Percentiles rank a stretch among this genome's conserved stretches.
Evolutionary conservation across 148 eudicot genomes (phyloP).

Genomic region (Diospyros lotus): DNA sequence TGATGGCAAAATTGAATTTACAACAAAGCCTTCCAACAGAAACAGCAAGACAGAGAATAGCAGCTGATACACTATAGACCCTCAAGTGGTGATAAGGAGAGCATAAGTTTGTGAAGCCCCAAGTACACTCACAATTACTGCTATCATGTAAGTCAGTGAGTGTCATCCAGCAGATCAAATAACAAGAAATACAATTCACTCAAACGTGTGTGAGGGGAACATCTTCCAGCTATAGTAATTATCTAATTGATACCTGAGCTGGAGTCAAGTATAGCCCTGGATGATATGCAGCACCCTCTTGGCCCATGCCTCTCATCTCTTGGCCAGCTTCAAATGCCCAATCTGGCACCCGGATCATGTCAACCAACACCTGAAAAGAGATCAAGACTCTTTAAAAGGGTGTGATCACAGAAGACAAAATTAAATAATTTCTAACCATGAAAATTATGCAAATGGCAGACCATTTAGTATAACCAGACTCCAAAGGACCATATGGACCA

Average conservation of each 20-base stretch:
- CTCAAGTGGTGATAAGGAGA: background rate
- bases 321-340: constrained; percentile 99
- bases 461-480: constrained; percentile 3
- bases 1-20: background rate
- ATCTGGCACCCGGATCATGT: constrained; percentile 93
- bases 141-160: background rate
- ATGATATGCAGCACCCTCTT: constrained; percentile 80
- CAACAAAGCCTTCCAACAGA: background rate
- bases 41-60: background rate
- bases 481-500: no score
- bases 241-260: constrained; percentile 59
- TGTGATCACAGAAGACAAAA: background rate
- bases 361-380: constrained; percentile 65
- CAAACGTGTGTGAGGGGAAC: background rate
- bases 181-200: background rate
- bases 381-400: background rate
- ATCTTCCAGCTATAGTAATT: background rate
- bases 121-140: background rate
- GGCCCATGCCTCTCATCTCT: constrained; percentile 93
- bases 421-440: background rate
- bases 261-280: constrained; percentile 83
- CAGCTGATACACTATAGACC: background rate
- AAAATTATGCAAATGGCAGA: background rate
- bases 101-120: background rate
- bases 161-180: background rate